Conservation (phyloP, 225 moss, liverwort and hornwort genomes). For the Thuidium tamariscinum region DNA sequence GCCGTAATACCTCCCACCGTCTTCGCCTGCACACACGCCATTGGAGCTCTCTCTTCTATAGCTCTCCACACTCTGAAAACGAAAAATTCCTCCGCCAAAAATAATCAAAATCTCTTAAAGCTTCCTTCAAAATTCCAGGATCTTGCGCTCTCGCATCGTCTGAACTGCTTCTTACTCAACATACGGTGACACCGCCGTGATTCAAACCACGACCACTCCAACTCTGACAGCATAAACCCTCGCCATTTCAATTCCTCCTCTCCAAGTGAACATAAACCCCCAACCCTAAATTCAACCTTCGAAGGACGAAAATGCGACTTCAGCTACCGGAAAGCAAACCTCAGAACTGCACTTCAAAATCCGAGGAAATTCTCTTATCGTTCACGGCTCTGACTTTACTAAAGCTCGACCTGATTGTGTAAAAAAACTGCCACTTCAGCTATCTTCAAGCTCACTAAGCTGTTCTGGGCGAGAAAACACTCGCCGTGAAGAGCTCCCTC, state of each 20-base stretch:
- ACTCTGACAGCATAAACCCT: not conserved
- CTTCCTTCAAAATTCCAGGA: not conserved
- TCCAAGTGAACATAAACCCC: not conserved
- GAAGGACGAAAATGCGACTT: not conserved
- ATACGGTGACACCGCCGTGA: not conserved
- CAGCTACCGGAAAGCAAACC: not conserved
- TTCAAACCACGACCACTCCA: not conserved
- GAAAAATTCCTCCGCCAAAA: not conserved
- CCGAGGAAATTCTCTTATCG: not conserved
- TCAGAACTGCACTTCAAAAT: not conserved
- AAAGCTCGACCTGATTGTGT: not conserved
- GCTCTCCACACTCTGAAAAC: not conserved
- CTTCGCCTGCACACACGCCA: conserved; percentile 29
- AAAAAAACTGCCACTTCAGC: not conserved
- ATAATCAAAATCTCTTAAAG: not conserved
- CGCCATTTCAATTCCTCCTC: not conserved
- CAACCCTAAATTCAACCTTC: not conserved
- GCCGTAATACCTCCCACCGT: not conserved
- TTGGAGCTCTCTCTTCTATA: not conserved
- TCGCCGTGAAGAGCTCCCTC: not conserved
- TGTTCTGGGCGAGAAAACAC: not conserved
- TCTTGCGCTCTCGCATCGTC: not conserved
- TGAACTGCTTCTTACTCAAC: not conserved
- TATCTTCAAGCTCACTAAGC: not conserved
- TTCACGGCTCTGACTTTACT: not conserved